phyloP scores from a whole-genome alignment of 2,329 filamentous ascomycete genomes.

The Scedosporium apiospermum region DNA sequence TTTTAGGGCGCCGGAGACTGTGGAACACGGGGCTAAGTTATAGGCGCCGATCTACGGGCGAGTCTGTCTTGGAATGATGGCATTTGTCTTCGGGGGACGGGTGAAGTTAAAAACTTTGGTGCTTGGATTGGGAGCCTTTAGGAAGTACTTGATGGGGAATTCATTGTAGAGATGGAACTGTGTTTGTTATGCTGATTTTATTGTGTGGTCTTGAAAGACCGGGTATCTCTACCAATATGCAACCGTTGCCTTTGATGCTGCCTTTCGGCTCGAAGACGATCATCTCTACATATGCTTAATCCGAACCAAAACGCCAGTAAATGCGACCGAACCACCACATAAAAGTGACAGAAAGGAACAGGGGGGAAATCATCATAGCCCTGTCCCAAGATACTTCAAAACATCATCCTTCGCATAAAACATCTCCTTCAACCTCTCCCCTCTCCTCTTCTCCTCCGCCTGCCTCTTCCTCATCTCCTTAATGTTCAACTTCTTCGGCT shows the following conservation, averaged over 20 bases:
- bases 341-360: no score
- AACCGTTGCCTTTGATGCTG: not conserved
- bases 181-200: not conserved
- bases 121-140: no score
- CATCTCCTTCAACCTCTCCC: slow-evolving; percentile 55
- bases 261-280: not conserved
- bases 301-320: not conserved
- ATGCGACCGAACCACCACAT: not conserved
- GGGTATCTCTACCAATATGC: not conserved
- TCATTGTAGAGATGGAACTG: not conserved
- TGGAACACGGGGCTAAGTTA: not conserved
- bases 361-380: not conserved
- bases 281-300: no score
- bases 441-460: slow-evolving; percentile 50
- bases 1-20: slow-evolving; percentile 34
- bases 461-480: slow-evolving; percentile 57
- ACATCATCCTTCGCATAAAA: slow-evolving; percentile 71
- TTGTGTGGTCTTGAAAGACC: not conserved
- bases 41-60: not conserved
- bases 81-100: no score
- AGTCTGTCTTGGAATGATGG: not conserved
- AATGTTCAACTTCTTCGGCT: slow-evolving; percentile 51
- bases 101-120: not conserved
- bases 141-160: no score
- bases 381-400: slow-evolving; percentile 57